These are phyloP conservation scores for Aspergillus costaricaensis DNA, from an alignment of 2,329 filamentous ascomycete genomes.

Conservation along the genomic window DNA sequence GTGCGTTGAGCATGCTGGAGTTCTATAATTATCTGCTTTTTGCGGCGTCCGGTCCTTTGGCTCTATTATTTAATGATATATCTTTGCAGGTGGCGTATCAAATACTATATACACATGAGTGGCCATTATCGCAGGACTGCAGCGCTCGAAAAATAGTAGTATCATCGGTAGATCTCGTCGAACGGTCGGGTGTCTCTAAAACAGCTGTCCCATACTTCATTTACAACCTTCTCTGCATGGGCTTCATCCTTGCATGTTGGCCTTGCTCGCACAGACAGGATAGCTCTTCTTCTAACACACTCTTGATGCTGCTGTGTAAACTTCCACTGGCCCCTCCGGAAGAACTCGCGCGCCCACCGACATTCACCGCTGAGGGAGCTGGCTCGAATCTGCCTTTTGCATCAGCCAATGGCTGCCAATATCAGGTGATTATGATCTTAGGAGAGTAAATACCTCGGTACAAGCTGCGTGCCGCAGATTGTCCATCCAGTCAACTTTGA, in stretches of 20 bases:
- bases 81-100: not conserved
- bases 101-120: constrained; percentile 22
- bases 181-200: constrained; percentile 93
- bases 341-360: constrained; percentile 82
- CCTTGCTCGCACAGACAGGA: constrained; percentile 74
- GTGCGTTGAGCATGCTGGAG: not conserved
- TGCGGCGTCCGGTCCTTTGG: not conserved
- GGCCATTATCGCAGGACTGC: not conserved
- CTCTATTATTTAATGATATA: not conserved
- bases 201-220: constrained; percentile 98
- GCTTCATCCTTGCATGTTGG: constrained; percentile 81
- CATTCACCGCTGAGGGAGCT: constrained; percentile 93
- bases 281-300: constrained; percentile 81
- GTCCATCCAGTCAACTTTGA: constrained; percentile 82
- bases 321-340: constrained; percentile 80
- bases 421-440: not conserved
- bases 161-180: constrained; percentile 84
- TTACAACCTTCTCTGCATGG: constrained; percentile 84
- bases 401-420: constrained; percentile 13
- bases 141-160: constrained; percentile 9
- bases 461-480: constrained; percentile 87
- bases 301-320: constrained; percentile 91
- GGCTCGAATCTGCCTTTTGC: constrained; percentile 71
- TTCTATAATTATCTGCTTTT: not conserved
- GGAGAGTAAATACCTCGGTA: constrained; percentile 69